Evolutionary conservation across 1,139 yeast genomes (phyloP).

Genomic region (Candida smagusa): DNA sequence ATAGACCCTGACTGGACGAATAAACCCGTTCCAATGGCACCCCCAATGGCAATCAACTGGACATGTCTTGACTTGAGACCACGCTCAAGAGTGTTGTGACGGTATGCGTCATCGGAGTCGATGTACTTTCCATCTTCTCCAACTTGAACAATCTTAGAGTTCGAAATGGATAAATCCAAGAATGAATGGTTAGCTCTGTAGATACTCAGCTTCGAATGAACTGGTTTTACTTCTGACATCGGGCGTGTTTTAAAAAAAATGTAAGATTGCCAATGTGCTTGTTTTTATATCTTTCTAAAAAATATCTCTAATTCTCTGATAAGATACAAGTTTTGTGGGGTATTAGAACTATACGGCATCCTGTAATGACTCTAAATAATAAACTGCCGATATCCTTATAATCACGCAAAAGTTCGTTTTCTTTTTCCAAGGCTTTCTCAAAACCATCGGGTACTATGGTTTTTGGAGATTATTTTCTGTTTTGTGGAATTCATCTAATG

Average conservation of each 20-base stretch:
- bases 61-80: slow-evolving; percentile 39
- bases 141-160: slow-evolving; percentile 28
- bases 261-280: no score
- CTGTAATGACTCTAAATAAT: not conserved
- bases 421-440: no score
- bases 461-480: no score
- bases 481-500: no score
- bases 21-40: slow-evolving; percentile 42
- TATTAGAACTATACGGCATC: not conserved
- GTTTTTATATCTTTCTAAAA: not conserved
- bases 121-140: slow-evolving; percentile 29
- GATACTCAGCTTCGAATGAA: slow-evolving; percentile 8
- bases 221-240: slow-evolving; percentile 3
- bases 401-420: no score
- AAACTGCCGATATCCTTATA: no score
- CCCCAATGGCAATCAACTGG: slow-evolving; percentile 38
- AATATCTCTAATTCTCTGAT: not conserved
- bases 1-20: slow-evolving; percentile 49
- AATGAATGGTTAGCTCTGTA: slow-evolving; percentile 16
- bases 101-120: slow-evolving; percentile 18
- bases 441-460: no score
- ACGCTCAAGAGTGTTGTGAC: slow-evolving; percentile 23
- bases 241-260: no score
- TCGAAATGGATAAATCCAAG: slow-evolving; percentile 30
- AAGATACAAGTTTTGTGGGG: not conserved